These are phyloP conservation scores for Carpinus fangiana DNA, from an alignment of 306 rosid species.

Conservation along the genomic window DNA sequence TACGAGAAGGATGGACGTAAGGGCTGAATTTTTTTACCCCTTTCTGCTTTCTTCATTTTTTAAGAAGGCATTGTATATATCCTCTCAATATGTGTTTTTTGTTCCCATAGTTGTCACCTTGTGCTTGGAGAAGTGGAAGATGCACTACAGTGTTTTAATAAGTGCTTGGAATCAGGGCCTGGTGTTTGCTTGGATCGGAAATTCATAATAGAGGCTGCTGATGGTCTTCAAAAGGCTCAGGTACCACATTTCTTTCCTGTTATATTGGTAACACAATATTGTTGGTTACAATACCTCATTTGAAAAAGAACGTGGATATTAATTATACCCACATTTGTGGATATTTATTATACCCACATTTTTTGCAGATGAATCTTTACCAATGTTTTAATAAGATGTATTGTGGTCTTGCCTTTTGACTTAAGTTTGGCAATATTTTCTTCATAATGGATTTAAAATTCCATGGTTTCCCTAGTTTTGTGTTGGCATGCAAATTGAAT, in stretches of 20 bases:
- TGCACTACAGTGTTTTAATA: slow-evolving; percentile 53
- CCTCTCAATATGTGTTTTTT: slow-evolving; percentile 22
- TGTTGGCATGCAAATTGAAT: no score
- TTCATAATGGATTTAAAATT: not conserved
- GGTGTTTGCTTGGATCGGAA: slow-evolving; percentile 87
- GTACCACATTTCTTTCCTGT: slow-evolving; percentile 48
- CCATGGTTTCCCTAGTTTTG: not conserved
- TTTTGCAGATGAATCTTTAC: not conserved
- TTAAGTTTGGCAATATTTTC: not conserved
- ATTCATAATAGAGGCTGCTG: slow-evolving; percentile 76
- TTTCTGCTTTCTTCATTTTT: not conserved
- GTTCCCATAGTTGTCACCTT: slow-evolving; percentile 72
- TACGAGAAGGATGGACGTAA: not conserved
- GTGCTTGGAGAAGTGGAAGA: slow-evolving; percentile 75
- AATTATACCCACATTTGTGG: no score
- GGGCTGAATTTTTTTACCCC: not conserved
- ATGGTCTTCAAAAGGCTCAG: slow-evolving; percentile 82
- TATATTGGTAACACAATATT: not conserved
- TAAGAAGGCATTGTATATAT: not conserved
- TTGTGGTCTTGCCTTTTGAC: not conserved
- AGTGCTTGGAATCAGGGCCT: slow-evolving; percentile 59
- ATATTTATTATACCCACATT: no score
- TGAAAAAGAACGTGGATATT: no score
- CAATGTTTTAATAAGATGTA: not conserved
- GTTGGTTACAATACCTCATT: no score